A percentile compares a stretch with the other conserved stretches of the same genome.
phyloP scores from a whole-genome alignment of 2,329 filamentous ascomycete genomes.

The Keithomyces neogunnii region DNA sequence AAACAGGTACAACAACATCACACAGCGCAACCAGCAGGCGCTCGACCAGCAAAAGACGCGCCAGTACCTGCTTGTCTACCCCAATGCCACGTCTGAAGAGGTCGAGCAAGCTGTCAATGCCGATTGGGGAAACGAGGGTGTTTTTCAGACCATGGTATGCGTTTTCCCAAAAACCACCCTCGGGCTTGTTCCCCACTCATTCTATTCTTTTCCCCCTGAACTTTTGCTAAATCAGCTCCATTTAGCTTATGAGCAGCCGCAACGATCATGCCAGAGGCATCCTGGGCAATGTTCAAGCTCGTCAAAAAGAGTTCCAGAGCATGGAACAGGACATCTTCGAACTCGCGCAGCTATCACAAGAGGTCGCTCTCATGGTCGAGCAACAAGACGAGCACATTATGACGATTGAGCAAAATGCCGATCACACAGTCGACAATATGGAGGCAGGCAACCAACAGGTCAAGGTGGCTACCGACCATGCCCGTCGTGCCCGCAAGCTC shows the following conservation, averaged over 20 bases:
- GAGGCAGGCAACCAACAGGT: slow-evolving; percentile 63
- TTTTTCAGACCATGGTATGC: slow-evolving; percentile 75
- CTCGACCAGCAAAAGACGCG: slow-evolving; percentile 72
- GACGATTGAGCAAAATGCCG: slow-evolving; percentile 56
- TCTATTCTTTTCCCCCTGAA: neutral
- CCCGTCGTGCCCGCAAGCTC: slow-evolving; percentile 59
- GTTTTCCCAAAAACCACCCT: neutral
- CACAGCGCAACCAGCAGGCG: slow-evolving; percentile 27
- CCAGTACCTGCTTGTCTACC: slow-evolving; percentile 76
- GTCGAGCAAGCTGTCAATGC: slow-evolving; percentile 59
- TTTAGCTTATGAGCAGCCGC: slow-evolving; percentile 65
- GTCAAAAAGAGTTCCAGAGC: slow-evolving; percentile 74
- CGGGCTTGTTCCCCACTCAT: too few relatives aligned
- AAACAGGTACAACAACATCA: neutral
- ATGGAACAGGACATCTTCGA: slow-evolving; percentile 70
- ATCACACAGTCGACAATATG: slow-evolving; percentile 57
- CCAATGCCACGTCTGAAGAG: slow-evolving; percentile 67
- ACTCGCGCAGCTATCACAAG: slow-evolving; percentile 61
- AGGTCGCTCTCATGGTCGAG: slow-evolving; percentile 66
- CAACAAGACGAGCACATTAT: slow-evolving; percentile 59
- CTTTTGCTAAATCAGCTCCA: neutral
- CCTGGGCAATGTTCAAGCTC: slow-evolving; percentile 69
- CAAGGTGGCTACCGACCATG: slow-evolving; percentile 57
- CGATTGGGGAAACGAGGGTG: slow-evolving; percentile 70
- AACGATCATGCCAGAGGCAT: slow-evolving; percentile 64